Percentiles rank a stretch among this genome's conserved stretches.
phyloP scores from a whole-genome alignment of 2,329 filamentous ascomycete genomes.

The Phialocephala sp. region DNA sequence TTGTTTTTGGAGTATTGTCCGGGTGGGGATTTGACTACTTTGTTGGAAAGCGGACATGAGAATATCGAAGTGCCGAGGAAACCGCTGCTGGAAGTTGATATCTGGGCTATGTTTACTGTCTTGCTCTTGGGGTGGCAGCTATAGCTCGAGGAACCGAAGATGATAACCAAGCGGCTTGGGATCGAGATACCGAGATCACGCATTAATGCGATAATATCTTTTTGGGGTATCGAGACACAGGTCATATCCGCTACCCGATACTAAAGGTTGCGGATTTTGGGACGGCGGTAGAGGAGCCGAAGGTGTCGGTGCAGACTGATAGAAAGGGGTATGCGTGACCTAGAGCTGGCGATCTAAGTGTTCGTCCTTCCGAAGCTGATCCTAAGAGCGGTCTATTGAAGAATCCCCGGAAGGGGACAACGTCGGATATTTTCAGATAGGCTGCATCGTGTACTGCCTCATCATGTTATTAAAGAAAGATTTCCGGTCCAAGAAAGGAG shows the following conservation, averaged over 20 bases:
- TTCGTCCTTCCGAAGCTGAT: background rate
- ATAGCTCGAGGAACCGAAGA: conserved; percentile 16
- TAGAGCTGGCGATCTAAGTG: background rate
- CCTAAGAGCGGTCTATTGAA: background rate
- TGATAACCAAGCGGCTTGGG: background rate
- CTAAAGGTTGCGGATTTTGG: background rate
- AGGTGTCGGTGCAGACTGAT: background rate
- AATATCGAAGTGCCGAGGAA: background rate
- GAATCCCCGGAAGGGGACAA: background rate
- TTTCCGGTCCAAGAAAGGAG: background rate
- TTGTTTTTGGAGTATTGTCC: conserved; percentile 18
- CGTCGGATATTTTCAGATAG: conserved; percentile 14
- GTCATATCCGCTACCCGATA: background rate
- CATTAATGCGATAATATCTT: conserved; percentile 9
- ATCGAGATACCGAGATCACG: conserved; percentile 1
- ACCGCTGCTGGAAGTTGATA: conserved; percentile 11
- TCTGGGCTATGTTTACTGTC: conserved; percentile 19
- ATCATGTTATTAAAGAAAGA: background rate
- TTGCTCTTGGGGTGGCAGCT: background rate
- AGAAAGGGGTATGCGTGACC: background rate
- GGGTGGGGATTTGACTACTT: background rate
- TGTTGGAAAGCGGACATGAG: background rate
- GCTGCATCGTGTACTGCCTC: conserved; percentile 8
- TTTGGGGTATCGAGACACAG: background rate
- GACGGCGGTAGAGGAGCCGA: background rate